Evolutionary conservation across 1,139 yeast species (phyloP).

Genomic region (Debaryomycetaceae sp.): DNA sequence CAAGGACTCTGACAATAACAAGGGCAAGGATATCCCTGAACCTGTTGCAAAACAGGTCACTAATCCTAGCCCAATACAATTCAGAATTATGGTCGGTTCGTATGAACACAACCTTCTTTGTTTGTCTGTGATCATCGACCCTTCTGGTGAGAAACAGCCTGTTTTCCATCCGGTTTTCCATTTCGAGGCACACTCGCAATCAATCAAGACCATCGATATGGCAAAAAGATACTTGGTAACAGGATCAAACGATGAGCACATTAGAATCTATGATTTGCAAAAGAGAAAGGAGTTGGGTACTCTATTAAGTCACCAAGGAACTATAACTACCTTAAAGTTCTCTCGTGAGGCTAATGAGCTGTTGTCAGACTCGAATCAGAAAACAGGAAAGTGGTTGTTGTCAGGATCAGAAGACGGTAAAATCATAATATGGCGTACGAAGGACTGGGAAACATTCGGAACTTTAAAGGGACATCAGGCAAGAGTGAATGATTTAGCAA

Average conservation of each 20-base stretch:
- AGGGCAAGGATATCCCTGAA: not conserved
- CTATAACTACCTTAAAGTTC: conserved; percentile 73
- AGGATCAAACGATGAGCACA: conserved; percentile 95
- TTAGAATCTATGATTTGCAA: conserved; percentile 88
- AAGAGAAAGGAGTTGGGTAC: conserved; percentile 94
- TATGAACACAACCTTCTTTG: conserved; percentile 92
- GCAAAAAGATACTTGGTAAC: conserved; percentile 86
- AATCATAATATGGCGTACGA: conserved; percentile 88
- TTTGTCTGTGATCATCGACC: conserved; percentile 61
- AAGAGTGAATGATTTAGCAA: conserved; percentile 74
- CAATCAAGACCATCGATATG: conserved; percentile 79
- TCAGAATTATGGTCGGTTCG: conserved; percentile 88
- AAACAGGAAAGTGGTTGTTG: conserved; percentile 78
- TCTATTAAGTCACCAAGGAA: conserved; percentile 83
- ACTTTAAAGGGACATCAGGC: conserved; percentile 83
- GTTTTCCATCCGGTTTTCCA: conserved; percentile 92
- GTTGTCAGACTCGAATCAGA: conserved; percentile 18
- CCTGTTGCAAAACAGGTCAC: not conserved
- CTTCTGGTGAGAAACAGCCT: conserved; percentile 32
- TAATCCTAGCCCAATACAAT: conserved; percentile 24
- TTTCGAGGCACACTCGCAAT: conserved; percentile 88
- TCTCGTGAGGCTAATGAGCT: conserved; percentile 43
- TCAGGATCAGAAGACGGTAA: conserved; percentile 92
- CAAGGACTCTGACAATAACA: conserved; percentile 1
- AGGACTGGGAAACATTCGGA: conserved; percentile 94